phyloP scores from a whole-genome alignment of 495 filamentous ascomycete species.

The Bryoglossum gracile region DNA sequence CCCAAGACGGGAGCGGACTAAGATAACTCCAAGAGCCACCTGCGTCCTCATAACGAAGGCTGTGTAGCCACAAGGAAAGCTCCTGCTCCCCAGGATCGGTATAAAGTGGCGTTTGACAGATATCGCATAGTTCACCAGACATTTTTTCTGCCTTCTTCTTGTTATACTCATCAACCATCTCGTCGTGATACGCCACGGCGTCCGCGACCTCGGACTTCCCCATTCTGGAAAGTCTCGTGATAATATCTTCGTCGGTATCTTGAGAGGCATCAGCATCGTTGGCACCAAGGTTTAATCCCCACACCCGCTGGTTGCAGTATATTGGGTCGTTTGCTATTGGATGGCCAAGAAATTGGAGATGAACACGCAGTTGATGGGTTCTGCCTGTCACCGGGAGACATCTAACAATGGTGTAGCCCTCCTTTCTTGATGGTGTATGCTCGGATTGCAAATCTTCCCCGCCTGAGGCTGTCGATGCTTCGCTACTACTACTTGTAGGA shows the following conservation, averaged over 20 bases:
- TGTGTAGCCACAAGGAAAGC: conserved; percentile 88
- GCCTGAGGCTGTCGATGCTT: neutral
- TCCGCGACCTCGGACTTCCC: conserved; percentile 88
- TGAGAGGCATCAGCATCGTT: conserved; percentile 55
- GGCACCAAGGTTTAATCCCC: conserved; percentile 69
- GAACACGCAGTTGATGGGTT: conserved; percentile 92
- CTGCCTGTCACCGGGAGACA: conserved; percentile 89
- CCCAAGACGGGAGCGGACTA: conserved; percentile 80
- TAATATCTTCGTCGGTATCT: conserved; percentile 80
- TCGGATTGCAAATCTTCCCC: conserved; percentile 8
- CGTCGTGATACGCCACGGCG: conserved; percentile 87
- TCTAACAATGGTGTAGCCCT: conserved; percentile 90
- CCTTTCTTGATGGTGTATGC: conserved; percentile 21
- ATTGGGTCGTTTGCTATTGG: conserved; percentile 97
- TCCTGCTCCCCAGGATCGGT: conserved; percentile 86
- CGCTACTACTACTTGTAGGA: neutral
- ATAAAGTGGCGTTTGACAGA: conserved; percentile 85
- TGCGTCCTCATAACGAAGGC: conserved; percentile 74
- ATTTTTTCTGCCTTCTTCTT: conserved; percentile 85
- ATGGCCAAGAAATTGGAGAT: conserved; percentile 89
- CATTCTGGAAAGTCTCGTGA: conserved; percentile 78
- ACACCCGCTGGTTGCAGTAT: conserved; percentile 88
- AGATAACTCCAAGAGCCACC: conserved; percentile 80
- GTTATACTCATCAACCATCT: conserved; percentile 80
- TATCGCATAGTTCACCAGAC: conserved; percentile 70